A percentile compares a stretch with the other conserved stretches of the same genome.
phyloP scores from a whole-genome alignment of 352 stramenopile genomes.

The Pythium sp. region DNA sequence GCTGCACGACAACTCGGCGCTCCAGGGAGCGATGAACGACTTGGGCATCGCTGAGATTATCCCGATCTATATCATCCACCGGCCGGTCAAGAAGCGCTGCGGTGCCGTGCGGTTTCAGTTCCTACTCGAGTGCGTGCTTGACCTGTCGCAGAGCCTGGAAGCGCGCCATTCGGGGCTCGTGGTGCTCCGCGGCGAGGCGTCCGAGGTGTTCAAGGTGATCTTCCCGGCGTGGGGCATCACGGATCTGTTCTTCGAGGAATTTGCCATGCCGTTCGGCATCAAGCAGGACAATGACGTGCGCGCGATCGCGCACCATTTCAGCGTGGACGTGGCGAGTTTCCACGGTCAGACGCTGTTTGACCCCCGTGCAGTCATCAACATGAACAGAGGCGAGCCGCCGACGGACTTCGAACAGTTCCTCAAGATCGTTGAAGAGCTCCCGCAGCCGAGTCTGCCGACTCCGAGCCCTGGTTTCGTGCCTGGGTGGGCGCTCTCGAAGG shows the following conservation, averaged over 20 bases:
- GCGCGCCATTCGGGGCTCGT: slow-evolving; percentile 36
- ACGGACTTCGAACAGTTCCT: slow-evolving; percentile 57
- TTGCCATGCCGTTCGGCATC: slow-evolving; percentile 47
- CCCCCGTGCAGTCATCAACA: slow-evolving; percentile 43
- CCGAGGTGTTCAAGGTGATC: slow-evolving; percentile 48
- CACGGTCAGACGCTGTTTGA: slow-evolving; percentile 59
- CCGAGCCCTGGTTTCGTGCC: slow-evolving; percentile 27
- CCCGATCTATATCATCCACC: slow-evolving; percentile 88
- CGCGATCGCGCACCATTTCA: slow-evolving; percentile 28
- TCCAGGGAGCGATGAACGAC: slow-evolving; percentile 60
- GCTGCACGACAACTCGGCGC: slow-evolving; percentile 94
- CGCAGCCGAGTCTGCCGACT: slow-evolving; percentile 47
- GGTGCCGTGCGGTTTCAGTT: slow-evolving; percentile 86
- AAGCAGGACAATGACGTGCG: slow-evolving; percentile 43
- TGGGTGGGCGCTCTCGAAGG: slow-evolving; percentile 20
- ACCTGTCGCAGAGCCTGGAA: slow-evolving; percentile 54
- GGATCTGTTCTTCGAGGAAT: slow-evolving; percentile 68
- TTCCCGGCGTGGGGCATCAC: slow-evolving; percentile 61
- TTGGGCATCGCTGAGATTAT: slow-evolving; percentile 35
- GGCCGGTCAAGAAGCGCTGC: slow-evolving; percentile 61
- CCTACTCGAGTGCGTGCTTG: slow-evolving; percentile 87
- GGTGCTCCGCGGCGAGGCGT: slow-evolving; percentile 57
- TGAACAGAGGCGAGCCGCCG: slow-evolving; percentile 39
- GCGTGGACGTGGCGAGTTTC: slow-evolving; percentile 34
- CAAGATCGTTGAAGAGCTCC: slow-evolving; percentile 50